Evolutionary conservation across 139 green algal species (phyloP).

Genomic region (Raphidocelis subcapitata): DNA sequence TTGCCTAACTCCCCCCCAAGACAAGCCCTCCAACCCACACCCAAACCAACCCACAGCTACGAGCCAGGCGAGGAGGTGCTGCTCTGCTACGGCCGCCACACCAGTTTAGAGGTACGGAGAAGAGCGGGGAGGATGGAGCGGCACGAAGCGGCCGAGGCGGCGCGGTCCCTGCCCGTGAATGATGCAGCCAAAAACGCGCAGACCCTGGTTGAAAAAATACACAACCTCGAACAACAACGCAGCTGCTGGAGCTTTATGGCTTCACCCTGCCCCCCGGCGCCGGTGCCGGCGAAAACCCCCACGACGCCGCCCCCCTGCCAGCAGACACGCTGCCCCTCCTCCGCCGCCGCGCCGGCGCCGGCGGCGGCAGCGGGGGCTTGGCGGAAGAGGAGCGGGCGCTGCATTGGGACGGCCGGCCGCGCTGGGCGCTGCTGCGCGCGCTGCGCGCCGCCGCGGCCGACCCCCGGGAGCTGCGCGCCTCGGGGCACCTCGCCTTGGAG

Average conservation of each 20-base stretch:
- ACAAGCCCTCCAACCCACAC: not conserved
- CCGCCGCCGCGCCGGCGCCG: constrained; percentile 5
- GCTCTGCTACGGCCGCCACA: constrained; percentile 86
- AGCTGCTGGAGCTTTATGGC: constrained; percentile 83
- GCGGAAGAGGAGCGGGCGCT: constrained; percentile 40
- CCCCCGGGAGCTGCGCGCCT: constrained; percentile 2
- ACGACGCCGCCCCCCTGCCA: constrained; percentile 60
- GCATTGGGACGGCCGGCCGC: constrained; percentile 48
- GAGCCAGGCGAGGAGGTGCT: constrained; percentile 65
- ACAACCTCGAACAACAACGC: no score
- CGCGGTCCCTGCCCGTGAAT: no score
- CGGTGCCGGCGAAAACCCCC: constrained; percentile 47
- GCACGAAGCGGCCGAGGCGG: no score
- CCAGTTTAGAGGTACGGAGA: constrained; percentile 67
- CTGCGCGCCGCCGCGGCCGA: constrained; percentile 32
- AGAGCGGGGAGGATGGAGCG: no score
- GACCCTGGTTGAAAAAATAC: no score
- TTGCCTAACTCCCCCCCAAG: no score
- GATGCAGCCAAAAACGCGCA: no score
- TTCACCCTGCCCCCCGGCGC: constrained; percentile 61
- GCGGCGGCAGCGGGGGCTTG: not conserved
- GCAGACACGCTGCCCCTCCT: constrained; percentile 13
- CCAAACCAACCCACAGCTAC: constrained; percentile 27
- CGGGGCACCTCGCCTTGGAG: constrained; percentile 15
- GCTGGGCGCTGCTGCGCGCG: constrained; percentile 57